Base-by-base conservation (phyloP, 2,329 filamentous ascomycete genomes). In the Stagonosporopsis vannaccii region DNA sequence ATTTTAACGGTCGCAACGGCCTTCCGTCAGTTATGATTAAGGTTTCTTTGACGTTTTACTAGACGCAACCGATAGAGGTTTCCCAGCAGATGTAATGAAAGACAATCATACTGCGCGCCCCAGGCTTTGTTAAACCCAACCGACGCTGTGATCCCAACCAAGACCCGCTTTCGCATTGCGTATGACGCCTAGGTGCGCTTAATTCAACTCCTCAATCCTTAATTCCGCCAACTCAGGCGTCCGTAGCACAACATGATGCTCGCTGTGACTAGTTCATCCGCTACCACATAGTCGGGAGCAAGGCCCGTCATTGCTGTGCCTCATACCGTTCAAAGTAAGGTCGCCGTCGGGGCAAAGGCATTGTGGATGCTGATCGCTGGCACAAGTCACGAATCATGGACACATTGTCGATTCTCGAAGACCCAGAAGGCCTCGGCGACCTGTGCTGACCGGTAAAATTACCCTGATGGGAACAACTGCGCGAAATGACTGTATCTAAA, bases 221-320 rank as follows among this genome's bases (percentile, higher is more conserved):
- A 33, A 51, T 55, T 33, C 47, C 50, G 30, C 42, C 26, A 35
- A 51, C 28, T 33, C 36, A 54, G 26, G 36, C 46, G 23, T 48
- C 42, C 17, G 50, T 55, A 43, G 48, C 47, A 50, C 39, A 48
- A 28, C 32, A 35, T 48, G n/a, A 52, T 47, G 19, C 19, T 43
- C 23, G 43, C 51, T 39, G 49, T 50, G 58, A 61, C 59, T 59
- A 54, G 54, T 55, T 20, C 58, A 36, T 56, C 59, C 60, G 60
- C 55, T 69, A 68, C 66, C 66, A 68, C 48, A 56, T 44, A 57
- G 56, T 49, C 54, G 65, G 66, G 58, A 63, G 56, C 52, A 47
- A 65, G 66, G 61, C 60, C 59, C 62, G 62, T 65, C 51, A 50
- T 63, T 57, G 37, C 61, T 65, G 59, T 47, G 46, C 59, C 55